Evolutionary conservation across 352 stramenopile genomes (phyloP).

Genomic region (Blastocystis sp.): DNA sequence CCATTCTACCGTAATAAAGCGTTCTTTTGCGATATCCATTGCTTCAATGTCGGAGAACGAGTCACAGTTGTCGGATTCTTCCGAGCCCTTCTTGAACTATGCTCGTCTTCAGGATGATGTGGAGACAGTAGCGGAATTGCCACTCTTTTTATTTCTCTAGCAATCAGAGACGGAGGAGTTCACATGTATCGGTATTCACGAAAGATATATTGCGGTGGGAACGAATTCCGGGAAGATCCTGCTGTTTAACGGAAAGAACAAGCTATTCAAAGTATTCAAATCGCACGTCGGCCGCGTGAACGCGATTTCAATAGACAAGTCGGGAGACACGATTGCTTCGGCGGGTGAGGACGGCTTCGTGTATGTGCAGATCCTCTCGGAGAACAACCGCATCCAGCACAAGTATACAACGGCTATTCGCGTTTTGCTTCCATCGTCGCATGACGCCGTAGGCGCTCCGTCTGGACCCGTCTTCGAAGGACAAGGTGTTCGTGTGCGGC

Average conservation of each 20-base stretch:
- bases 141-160: not conserved
- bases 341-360: slow-evolving; percentile 63
- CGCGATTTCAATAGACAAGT: slow-evolving; percentile 57
- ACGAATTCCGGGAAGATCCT: slow-evolving; percentile 60
- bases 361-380: slow-evolving; percentile 27
- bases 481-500: slow-evolving; percentile 48
- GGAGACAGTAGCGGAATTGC: not conserved
- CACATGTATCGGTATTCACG: slow-evolving; percentile 33
- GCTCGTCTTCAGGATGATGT: slow-evolving; percentile 58
- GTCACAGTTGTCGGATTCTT: slow-evolving; percentile 32
- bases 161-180: slow-evolving; percentile 35
- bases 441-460: slow-evolving; percentile 10
- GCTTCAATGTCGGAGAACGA: slow-evolving; percentile 44
- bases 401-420: slow-evolving; percentile 55
- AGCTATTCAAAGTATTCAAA: slow-evolving; percentile 57
- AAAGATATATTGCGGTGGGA: slow-evolving; percentile 49
- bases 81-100: slow-evolving; percentile 59
- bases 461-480: slow-evolving; percentile 33
- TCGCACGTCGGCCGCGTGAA: slow-evolving; percentile 32
- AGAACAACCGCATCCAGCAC: slow-evolving; percentile 32
- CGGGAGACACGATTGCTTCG: slow-evolving; percentile 46
- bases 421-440: not conserved
- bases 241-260: slow-evolving; percentile 53
- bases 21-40: no score
- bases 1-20: no score